These are phyloP conservation scores for Picochlorum sp. DNA, from an alignment of 139 green algal genomes.

Conservation along the genomic window DNA sequence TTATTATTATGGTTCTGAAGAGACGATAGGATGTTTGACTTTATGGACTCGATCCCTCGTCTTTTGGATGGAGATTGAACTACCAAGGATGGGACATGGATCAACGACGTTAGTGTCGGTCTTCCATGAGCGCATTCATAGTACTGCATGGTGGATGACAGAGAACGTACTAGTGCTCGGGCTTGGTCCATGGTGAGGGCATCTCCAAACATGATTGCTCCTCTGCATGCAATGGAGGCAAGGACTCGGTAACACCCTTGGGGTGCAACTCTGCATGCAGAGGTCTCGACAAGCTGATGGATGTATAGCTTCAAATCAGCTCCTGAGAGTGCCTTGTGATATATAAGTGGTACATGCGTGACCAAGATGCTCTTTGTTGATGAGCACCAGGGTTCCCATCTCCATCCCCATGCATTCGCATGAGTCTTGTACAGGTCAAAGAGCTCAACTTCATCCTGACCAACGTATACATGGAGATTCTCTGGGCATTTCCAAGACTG, in stretches of 20 bases:
- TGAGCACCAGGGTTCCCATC: slow-evolving; percentile 8
- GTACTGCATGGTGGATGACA: slow-evolving; percentile 47
- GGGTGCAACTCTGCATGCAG: slow-evolving; percentile 20
- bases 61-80: neutral
- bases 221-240: slow-evolving; percentile 62
- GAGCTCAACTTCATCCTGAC: slow-evolving; percentile 17
- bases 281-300: slow-evolving; percentile 43
- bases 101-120: slow-evolving; percentile 46
- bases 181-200: slow-evolving; percentile 32
- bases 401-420: slow-evolving; percentile 32
- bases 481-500: slow-evolving; percentile 2
- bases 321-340: slow-evolving; percentile 28
- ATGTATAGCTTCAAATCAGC: slow-evolving; percentile 53
- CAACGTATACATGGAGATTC: slow-evolving; percentile 19
- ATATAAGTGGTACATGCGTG: slow-evolving; percentile 35
- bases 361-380: slow-evolving; percentile 10
- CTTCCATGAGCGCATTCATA: slow-evolving; percentile 73
- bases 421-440: slow-evolving; percentile 15
- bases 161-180: slow-evolving; percentile 34
- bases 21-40: too few relatives aligned
- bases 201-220: slow-evolving; percentile 80
- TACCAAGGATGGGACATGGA: slow-evolving; percentile 29
- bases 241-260: slow-evolving; percentile 43
- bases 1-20: too few relatives aligned
- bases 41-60: neutral